Evolutionary conservation across 1,284 basidiomycete species (phyloP), one percentile per base, ranked within the genome.

Genomic region (Malassezia sympodialis): DNA sequence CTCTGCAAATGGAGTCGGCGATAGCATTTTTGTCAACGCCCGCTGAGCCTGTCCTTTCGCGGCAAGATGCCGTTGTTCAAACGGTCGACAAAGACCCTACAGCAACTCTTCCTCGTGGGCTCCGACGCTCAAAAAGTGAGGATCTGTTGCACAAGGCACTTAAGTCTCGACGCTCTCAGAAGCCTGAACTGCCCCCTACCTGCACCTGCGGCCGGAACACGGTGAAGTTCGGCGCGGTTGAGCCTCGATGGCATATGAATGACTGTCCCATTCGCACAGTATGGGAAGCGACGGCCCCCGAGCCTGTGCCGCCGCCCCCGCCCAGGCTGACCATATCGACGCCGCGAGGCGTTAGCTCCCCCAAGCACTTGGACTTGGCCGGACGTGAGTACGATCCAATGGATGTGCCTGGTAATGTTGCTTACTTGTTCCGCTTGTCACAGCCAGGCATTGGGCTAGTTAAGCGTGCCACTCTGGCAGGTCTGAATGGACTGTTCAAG

Each of bases 61-160:
- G 27, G 19, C 26, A 51, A 11, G 55, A 57, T 41, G 55, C 55
- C 1, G 34, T 48, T 19, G 55, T 32, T 15, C 49, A 34, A 10
- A 32, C 27, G 26, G 35, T 8, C 8, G 46, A 49, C 10, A 28
- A 28, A 27, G 46, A 49, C 28, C 30, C 46, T 14, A 39, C 27
- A 14, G 32, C 37, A 3, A 10, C 23, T 17, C 32, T 49, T 12
- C 46, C 46, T 17, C 46, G 46, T 17, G 46, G 35, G 8, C 19
- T 56, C 4, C 55, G 50, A 19, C 55, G 55, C 19, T 43, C 44
- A 17, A 57, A 57, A 39, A 57, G 55, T 31, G 49, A 51, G 26
- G 55, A 57, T 23, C 24, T 57, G 32, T 26, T 57, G 5, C 49
- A 51, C 12, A 57, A 49, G 32, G 45, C 55, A 23, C 51, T 57